phyloP scores from a whole-genome alignment of 1,284 basidiomycete species.

The Fomitopsis palustris region DNA sequence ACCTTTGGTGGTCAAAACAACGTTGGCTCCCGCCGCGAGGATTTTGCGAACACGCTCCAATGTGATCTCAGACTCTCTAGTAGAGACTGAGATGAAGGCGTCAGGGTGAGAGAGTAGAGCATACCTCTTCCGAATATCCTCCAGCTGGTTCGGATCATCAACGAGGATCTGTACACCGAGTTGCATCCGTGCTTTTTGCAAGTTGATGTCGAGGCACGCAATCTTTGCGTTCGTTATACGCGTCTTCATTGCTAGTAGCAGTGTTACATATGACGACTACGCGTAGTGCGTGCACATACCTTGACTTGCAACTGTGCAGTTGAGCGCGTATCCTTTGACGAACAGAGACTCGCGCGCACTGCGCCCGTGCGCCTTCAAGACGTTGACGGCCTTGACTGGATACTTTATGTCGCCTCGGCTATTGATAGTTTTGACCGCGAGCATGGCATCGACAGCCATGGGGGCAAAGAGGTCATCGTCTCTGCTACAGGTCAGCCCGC shows the following conservation, averaged over 20 bases:
- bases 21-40: conserved; percentile 93
- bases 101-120: conserved; percentile 13
- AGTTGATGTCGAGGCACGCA: conserved; percentile 97
- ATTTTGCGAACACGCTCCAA: conserved; percentile 97
- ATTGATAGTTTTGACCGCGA: conserved; percentile 95
- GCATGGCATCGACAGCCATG: conserved; percentile 98
- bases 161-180: conserved; percentile 97
- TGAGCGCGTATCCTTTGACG: conserved; percentile 96
- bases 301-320: conserved; percentile 98
- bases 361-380: conserved; percentile 98
- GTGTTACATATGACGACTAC: background rate
- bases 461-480: conserved; percentile 99
- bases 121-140: conserved; percentile 91
- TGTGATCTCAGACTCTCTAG: conserved; percentile 93
- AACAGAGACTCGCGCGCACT: conserved; percentile 94
- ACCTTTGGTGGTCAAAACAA: conserved; percentile 96
- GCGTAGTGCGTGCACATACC: conserved; percentile 46
- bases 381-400: conserved; percentile 98
- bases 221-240: conserved; percentile 93
- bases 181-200: conserved; percentile 97
- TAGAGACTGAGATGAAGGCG: background rate
- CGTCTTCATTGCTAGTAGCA: conserved; percentile 91
- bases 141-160: conserved; percentile 95
- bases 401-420: conserved; percentile 96
- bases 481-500: conserved; percentile 29